Evolutionary conservation across 2,329 filamentous ascomycete genomes (phyloP).

Genomic region (Fusarium domesticum): DNA sequence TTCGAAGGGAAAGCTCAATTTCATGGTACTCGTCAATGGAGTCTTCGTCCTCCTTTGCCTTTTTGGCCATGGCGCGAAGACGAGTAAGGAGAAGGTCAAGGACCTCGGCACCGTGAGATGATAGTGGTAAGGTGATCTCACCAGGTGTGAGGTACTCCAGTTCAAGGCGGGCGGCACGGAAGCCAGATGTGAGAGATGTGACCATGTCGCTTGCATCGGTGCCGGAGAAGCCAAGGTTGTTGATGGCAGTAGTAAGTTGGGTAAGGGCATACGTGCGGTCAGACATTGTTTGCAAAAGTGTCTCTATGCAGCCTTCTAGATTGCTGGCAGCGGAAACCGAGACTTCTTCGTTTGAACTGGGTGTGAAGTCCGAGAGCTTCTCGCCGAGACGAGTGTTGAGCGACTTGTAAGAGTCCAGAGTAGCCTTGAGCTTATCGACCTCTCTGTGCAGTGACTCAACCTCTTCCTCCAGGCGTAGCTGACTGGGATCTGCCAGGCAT

Average conservation of each 20-base stretch:
- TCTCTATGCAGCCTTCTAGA: conserved; percentile 43
- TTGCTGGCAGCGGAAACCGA: conserved; percentile 21
- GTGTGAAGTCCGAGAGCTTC: conserved; percentile 31
- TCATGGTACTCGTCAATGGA: conserved; percentile 59
- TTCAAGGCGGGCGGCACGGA: conserved; percentile 57
- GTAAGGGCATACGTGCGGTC: conserved; percentile 48
- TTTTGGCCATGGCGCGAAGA: conserved; percentile 48
- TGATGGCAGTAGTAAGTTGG: conserved; percentile 45
- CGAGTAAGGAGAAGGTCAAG: conserved; percentile 52
- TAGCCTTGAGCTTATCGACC: conserved; percentile 45
- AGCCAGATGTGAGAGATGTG: conserved; percentile 44
- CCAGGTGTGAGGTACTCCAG: conserved; percentile 61
- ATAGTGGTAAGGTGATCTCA: conserved; percentile 52
- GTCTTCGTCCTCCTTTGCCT: conserved; percentile 48
- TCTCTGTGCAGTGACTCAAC: conserved; percentile 49
- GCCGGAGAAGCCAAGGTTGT: conserved; percentile 50
- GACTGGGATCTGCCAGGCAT: conserved; percentile 42
- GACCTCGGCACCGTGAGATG: conserved; percentile 52
- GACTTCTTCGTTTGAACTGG: conserved; percentile 5
- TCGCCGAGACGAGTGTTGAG: conserved; percentile 39
- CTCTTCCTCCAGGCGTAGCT: conserved; percentile 44
- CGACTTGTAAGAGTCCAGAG: conserved; percentile 46
- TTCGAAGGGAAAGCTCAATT: conserved; percentile 53
- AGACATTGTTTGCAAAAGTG: conserved; percentile 44
- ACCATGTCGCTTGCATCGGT: conserved; percentile 49